phyloP scores from a whole-genome alignment of 1,139 yeast species.

The Yamadazyma songkhlaensis region DNA sequence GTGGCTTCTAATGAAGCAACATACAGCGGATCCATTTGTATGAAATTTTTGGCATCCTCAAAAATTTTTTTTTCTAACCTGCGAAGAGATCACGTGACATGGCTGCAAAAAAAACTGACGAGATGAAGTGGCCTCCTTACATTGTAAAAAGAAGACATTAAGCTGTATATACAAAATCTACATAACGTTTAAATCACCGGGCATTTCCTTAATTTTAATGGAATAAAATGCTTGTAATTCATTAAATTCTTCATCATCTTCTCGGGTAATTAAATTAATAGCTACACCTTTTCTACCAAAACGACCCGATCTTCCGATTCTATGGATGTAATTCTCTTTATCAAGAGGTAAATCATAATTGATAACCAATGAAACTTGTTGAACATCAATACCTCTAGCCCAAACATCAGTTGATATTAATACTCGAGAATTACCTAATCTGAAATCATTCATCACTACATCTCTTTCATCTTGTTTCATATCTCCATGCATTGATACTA shows the following conservation, averaged over 20 bases:
- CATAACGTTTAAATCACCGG: constrained; percentile 46
- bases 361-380: constrained; percentile 91
- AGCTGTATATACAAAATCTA: background rate
- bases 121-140: background rate
- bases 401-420: constrained; percentile 93
- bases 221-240: constrained; percentile 78
- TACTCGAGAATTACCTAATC: constrained; percentile 76
- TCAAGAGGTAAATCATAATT: constrained; percentile 88
- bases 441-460: constrained; percentile 80
- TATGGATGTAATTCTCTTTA: constrained; percentile 85
- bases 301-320: constrained; percentile 94
- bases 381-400: constrained; percentile 98
- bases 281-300: constrained; percentile 97
- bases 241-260: constrained; percentile 57
- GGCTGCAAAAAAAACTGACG: constrained; percentile 1
- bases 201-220: constrained; percentile 84
- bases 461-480: constrained; percentile 95
- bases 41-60: no score
- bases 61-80: background rate
- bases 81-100: constrained; percentile 1
- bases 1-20: constrained; percentile 73
- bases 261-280: constrained; percentile 76
- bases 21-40: constrained; percentile 64
- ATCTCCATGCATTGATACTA: constrained; percentile 94
- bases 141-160: background rate